Base-by-base conservation (phyloP, 1,139 yeast genomes). In the Lodderomyces parapsilosis region DNA sequence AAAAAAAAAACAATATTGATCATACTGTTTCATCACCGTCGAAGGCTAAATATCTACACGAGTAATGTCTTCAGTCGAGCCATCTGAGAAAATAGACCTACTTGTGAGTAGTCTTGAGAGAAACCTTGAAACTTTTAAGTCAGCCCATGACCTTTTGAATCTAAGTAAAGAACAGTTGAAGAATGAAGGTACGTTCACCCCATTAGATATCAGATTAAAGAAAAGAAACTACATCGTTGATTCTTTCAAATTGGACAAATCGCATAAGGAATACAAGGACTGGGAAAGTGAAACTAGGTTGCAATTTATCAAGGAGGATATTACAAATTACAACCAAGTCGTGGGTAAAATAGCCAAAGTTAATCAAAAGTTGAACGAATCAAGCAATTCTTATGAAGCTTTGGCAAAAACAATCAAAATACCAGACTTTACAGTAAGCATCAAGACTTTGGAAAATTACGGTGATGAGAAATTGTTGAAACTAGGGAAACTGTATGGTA, bases 221-320 rank as follows among this genome's bases (percentile, higher is more conserved):
- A 60, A 60, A 44, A 59, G 56, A 47, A 48, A 55, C 25, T 60
- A 56, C 41, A 54, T 71, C 1, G 48, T 70, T 11, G 76, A 70
- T 43, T 66, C 76, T 7, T 68, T 65, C 49, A 48, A 56, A 20
- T 59, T 68, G 25, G 66, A 60, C 44, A 60, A 58, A 43, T 56
- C 65, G 31, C 71, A 68, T 35, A 57, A 59, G 36, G 59, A 56
- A 10, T 63, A 59, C 46, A 63, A 67, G 47, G 60, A 55, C 25
- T 66, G 71, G 71, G 67, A 66, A 38, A 41, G 48, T 22, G 41
- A 46, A 2, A 48, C 54, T 35, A 56, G 39, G n/a, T 49, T 51
- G 1, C 40, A 49, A 31, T 64, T 66, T 35, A 48, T 64, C 8
- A 54, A 57, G 10, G 47, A 48, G n/a, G 65, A 66, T 31, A 54